Percentiles rank a stretch among this genome's conserved stretches.
Evolutionary conservation across 1,139 yeast species (phyloP).

Genomic region (Neolecta irregularis): DNA sequence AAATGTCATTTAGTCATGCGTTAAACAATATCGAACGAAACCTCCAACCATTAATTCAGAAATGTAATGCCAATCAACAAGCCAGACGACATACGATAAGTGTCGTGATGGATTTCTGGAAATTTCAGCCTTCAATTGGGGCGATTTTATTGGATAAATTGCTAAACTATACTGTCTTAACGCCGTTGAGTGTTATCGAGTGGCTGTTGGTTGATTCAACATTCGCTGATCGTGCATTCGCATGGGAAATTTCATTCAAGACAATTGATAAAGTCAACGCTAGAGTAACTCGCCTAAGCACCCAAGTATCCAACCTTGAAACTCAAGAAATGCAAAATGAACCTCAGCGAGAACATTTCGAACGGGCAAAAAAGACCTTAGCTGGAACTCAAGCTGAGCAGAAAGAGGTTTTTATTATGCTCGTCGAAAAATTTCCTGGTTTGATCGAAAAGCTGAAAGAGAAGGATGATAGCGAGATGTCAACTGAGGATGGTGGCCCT

Average conservation of each 20-base stretch:
- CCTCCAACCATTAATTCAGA: slow-evolving; percentile 35
- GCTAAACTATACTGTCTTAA: slow-evolving; percentile 29
- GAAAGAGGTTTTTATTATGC: slow-evolving; percentile 4
- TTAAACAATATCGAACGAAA: slow-evolving; percentile 51
- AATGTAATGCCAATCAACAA: slow-evolving; percentile 29
- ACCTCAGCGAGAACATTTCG: not conserved
- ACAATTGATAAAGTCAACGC: slow-evolving; percentile 15
- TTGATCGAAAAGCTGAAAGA: slow-evolving; percentile 1
- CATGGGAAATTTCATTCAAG: slow-evolving; percentile 17
- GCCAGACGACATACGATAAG: slow-evolving; percentile 24
- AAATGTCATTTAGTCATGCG: slow-evolving; percentile 79
- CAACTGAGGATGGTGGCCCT: no score
- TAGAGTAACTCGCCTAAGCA: slow-evolving; percentile 9
- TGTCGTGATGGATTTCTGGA: slow-evolving; percentile 33
- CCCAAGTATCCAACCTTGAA: slow-evolving; percentile 5
- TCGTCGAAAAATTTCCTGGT: slow-evolving; percentile 5
- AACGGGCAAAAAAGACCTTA: slow-evolving; percentile 2
- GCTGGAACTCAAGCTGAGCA: slow-evolving; percentile 7
- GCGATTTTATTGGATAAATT: slow-evolving; percentile 35
- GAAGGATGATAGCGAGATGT: no score
- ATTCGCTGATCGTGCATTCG: slow-evolving; percentile 8
- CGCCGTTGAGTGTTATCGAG: slow-evolving; percentile 15
- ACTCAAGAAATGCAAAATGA: slow-evolving; percentile 2
- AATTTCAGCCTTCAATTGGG: slow-evolving; percentile 37
- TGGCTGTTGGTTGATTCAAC: slow-evolving; percentile 16